A percentile compares a stretch with the other conserved stretches of the same genome.
Conservation (phyloP, 768 basidiomycete genomes). For the Lactarius sp. region DNA sequence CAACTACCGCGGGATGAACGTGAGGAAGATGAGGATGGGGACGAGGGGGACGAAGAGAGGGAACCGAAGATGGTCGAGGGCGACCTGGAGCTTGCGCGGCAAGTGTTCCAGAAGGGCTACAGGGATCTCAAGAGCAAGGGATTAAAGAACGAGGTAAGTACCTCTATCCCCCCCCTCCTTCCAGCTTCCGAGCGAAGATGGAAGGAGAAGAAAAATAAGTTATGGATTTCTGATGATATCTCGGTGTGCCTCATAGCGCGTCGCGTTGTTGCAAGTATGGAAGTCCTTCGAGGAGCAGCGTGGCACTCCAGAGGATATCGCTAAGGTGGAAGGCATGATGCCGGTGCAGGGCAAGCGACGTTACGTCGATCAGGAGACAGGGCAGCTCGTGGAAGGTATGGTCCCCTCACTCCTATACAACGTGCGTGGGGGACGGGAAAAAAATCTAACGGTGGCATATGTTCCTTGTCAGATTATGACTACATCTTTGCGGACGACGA, state of each 20-base stretch:
- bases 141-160: conserved; percentile 79
- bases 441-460: not conserved
- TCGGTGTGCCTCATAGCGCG: conserved; percentile 51
- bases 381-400: conserved; percentile 81
- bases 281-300: conserved; percentile 85
- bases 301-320: conserved; percentile 66
- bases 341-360: conserved; percentile 85
- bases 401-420: not conserved
- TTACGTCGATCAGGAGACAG: conserved; percentile 78
- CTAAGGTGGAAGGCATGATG: conserved; percentile 88
- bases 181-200: not conserved
- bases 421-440: not conserved
- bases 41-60: conserved; percentile 42
- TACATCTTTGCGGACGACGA: conserved; percentile 97
- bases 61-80: conserved; percentile 62
- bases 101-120: conserved; percentile 84
- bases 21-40: conserved; percentile 62
- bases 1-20: conserved; percentile 57
- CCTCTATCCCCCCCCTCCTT: not conserved
- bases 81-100: conserved; percentile 61
- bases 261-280: conserved; percentile 91
- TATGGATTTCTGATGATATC: conserved; percentile 5
- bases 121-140: conserved; percentile 76
- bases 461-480: conserved; percentile 70
- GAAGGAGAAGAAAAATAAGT: not conserved